Evolutionary conservation across 345 rosid genomes (phyloP), one percentile per base, ranked within the genome.

Genomic region (Salix udensis): DNA sequence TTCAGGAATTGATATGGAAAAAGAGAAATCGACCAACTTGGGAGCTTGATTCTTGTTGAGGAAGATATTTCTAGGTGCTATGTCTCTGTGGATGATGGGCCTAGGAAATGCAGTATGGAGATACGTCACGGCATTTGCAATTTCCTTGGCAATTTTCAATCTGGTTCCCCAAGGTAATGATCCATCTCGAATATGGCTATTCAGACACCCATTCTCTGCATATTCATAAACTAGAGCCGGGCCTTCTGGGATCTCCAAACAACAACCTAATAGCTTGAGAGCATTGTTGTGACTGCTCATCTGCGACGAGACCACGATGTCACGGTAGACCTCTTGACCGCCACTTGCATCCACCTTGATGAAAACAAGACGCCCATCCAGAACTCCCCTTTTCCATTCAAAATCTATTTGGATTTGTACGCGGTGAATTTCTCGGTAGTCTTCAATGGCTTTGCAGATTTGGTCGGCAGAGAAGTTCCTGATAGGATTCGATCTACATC

Each of bases 91-190:
- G 19, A 76, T 23, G n/a, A 79, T 19, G 6, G 72, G 73, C 58
- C 66, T 58, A 4, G 68, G 31, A 53, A 79, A 72, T 40, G 72
- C 65, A 21, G 67, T 65, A 67, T 74, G 81, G 52, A 74, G 76
- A 78, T 73, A 73, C 1, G 77, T 40, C 30, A 75, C 65, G 1
- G 14, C 82, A 65, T 60, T 34, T 39, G 76, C 81, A 4, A 71
- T 18, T 13, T 71, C 75, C 66, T 28, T 23, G 19, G 77, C 79
- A 65, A 78, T 60, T 39, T 48, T 75, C n/a, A 78, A 39, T 37
- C 82, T 76, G 1, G 7, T 40, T 71, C 42, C 68, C 75, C 81
- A 67, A 11, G 68, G 26, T 7, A 82, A 69, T 8, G 82, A 36
- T 40, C 40, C 40, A 3, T 14, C 6, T 18, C 2, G n/a, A 68